phyloP scores from a whole-genome alignment of 2,329 filamentous ascomycete genomes.

The Dactylellina parvicollis region DNA sequence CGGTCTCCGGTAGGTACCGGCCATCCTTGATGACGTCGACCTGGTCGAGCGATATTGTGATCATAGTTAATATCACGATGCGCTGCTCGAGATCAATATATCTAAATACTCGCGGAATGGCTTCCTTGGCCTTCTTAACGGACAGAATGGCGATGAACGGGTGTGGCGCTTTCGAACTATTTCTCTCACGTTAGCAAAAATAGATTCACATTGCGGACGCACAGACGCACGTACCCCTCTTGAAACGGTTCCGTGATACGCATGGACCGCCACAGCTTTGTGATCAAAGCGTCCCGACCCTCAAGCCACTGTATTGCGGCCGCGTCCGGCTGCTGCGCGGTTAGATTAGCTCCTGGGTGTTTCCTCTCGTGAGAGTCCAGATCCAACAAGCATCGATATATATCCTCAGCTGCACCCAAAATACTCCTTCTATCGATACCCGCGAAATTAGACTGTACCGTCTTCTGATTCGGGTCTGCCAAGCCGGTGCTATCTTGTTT shows the following conservation, averaged over 20 bases:
- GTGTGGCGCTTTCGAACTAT: constrained; percentile 75
- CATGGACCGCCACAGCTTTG: constrained; percentile 82
- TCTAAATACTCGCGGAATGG: constrained; percentile 91
- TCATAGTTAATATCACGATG: constrained; percentile 94
- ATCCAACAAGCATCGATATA: constrained; percentile 88
- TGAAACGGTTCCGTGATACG: constrained; percentile 93
- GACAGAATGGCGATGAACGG: constrained; percentile 97
- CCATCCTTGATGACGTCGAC: constrained; percentile 88
- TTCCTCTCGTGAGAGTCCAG: constrained; percentile 91
- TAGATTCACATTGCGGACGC: not conserved
- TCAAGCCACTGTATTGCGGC: constrained; percentile 81
- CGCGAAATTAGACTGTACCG: constrained; percentile 58
- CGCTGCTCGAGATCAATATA: constrained; percentile 92
- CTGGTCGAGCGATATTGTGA: constrained; percentile 89
- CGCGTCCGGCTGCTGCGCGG: constrained; percentile 72
- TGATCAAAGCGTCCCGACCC: constrained; percentile 75
- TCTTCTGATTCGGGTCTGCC: constrained; percentile 13
- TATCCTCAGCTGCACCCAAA: constrained; percentile 84
- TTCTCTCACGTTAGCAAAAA: constrained; percentile 58
- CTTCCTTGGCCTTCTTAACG: constrained; percentile 95
- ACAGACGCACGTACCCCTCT: constrained; percentile 56
- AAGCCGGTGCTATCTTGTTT: constrained; percentile 70
- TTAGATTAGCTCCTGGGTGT: constrained; percentile 73
- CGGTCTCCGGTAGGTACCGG: constrained; percentile 76
- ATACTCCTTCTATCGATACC: constrained; percentile 81